Base-by-base conservation (phyloP, 1,284 basidiomycete species). In the Ustilago xerochloae region DNA sequence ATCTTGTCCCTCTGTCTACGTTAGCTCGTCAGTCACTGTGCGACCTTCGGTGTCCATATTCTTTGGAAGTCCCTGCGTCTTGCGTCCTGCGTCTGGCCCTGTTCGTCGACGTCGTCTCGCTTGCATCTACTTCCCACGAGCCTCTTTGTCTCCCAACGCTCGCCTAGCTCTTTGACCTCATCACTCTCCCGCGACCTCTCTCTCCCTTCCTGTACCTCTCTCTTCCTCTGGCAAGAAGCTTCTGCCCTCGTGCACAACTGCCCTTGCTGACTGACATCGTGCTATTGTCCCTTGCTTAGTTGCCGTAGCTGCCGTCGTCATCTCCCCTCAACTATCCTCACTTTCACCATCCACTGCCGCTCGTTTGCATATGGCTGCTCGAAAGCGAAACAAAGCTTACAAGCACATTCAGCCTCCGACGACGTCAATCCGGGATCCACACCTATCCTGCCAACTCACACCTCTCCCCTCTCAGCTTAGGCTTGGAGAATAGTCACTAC, bases 101-200 rank as follows among this genome's bases (percentile, higher is more conserved):
- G 41, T 35, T 35, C 39, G n/a, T 28, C 46, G 36, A 55, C 53
- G 32, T 57, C 33, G 46, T 36, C 22, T 32, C 12, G 29, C 30
- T 35, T 15, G n/a, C n/a, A n/a, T n/a, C n/a, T n/a, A n/a, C n/a
- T n/a, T 47, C 45, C 30, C 24, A 13, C 38, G 18, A 3, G 32
- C 39, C 22, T 46, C 10, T 39, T 18, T 18, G 18, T 45, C 43
- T 45, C 28, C 52, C 35, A 24, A 35, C 29, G 45, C 41, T 48
- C 52, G 38, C 48, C 46, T 55, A 30, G 7, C 33, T 13, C 29
- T 47, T 47, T 60, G 56, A 66, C 56, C 63, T 59, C 63, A 59
- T 60, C 47, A 35, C 33, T 38, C 47, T 46, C 33, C 41, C 36
- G 18, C 50, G 49, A 49, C 49, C 24, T n/a, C 15, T 47, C 45